A percentile compares a stretch with the other conserved stretches of the same genome.
These are phyloP conservation scores for Annulohypoxylon moriforme DNA, from an alignment of 495 filamentous ascomycete species.

Conservation along the genomic window DNA sequence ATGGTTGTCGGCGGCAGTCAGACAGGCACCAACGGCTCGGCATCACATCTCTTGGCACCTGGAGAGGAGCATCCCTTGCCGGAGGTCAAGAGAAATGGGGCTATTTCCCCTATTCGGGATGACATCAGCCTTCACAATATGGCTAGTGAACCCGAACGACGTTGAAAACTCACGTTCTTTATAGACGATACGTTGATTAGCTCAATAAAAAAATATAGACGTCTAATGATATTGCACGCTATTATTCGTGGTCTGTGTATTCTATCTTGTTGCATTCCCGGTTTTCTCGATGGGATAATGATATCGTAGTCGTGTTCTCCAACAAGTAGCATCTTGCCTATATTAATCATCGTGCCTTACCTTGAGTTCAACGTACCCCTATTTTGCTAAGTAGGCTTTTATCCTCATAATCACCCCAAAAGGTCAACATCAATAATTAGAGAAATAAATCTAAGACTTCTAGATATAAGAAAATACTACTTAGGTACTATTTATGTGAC, in stretches of 20 bases:
- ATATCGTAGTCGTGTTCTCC: no score
- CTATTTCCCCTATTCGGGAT: constrained; percentile 29
- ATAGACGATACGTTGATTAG: constrained; percentile 5
- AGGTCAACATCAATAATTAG: neutral
- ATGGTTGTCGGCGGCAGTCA: constrained; percentile 15
- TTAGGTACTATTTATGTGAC: no score
- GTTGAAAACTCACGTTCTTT: constrained; percentile 2
- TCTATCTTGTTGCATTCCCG: neutral
- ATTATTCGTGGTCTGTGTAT: neutral
- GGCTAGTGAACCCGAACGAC: constrained; percentile 36
- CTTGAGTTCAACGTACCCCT: no score
- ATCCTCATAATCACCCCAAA: neutral
- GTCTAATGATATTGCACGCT: neutral
- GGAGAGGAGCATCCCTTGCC: constrained; percentile 14
- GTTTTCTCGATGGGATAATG: no score
- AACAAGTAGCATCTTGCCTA: no score
- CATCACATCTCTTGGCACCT: constrained; percentile 3
- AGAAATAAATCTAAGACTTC: neutral
- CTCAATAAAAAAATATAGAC: constrained; percentile 8
- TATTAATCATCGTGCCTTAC: no score
- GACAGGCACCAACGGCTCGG: constrained; percentile 18
- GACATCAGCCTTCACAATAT: constrained; percentile 42
- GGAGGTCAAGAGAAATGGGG: constrained; percentile 21
- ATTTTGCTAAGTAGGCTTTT: neutral
- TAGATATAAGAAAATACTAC: neutral